A percentile compares a stretch with the other conserved stretches of the same genome.
Conservation (phyloP, 2,329 filamentous ascomycete species). For the Didymella sp. region DNA sequence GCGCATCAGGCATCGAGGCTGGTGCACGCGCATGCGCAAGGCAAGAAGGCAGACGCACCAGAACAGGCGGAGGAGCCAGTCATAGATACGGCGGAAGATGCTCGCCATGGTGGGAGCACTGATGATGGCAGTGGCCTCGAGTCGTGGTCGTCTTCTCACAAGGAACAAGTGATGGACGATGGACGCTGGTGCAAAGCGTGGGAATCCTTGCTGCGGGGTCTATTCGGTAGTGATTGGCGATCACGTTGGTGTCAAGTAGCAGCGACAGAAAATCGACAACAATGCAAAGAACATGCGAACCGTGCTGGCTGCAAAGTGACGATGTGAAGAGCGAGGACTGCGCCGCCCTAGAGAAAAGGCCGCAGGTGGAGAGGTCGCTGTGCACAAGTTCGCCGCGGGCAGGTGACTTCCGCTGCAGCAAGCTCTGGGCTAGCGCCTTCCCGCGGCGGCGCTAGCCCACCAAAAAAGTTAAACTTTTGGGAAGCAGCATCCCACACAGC, state of each 20-base stretch:
- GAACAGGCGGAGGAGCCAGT: slow-evolving; percentile 97
- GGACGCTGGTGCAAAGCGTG: slow-evolving; percentile 40
- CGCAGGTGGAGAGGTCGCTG: slow-evolving; percentile 34
- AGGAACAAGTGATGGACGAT: slow-evolving; percentile 38
- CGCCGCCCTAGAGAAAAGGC: slow-evolving; percentile 33
- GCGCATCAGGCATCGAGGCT: slow-evolving; percentile 38
- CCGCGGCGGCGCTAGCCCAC: slow-evolving; percentile 15
- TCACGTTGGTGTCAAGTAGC: slow-evolving; percentile 33
- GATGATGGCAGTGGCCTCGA: slow-evolving; percentile 45
- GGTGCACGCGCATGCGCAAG: slow-evolving; percentile 19
- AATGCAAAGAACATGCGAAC: slow-evolving; percentile 19
- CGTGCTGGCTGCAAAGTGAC: slow-evolving; percentile 24
- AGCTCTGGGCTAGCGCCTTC: slow-evolving; percentile 15
- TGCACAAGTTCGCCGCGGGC: slow-evolving; percentile 26
- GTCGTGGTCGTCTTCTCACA: slow-evolving; percentile 31
- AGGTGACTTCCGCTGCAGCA: slow-evolving; percentile 24
- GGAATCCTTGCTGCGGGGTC: slow-evolving; percentile 50
- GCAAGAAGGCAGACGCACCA: slow-evolving; percentile 68
- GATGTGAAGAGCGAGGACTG: slow-evolving; percentile 38
- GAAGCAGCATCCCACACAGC: slow-evolving; percentile 10
- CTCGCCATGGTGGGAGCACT: slow-evolving; percentile 71
- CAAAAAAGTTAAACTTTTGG: slow-evolving; percentile 23
- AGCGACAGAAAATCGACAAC: slow-evolving; percentile 38
- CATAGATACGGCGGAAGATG: slow-evolving; percentile 92
- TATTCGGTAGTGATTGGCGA: slow-evolving; percentile 39